Evolutionary conservation across 2,329 filamentous ascomycete genomes (phyloP).

Genomic region (Thermothelomyces thermophilus): DNA sequence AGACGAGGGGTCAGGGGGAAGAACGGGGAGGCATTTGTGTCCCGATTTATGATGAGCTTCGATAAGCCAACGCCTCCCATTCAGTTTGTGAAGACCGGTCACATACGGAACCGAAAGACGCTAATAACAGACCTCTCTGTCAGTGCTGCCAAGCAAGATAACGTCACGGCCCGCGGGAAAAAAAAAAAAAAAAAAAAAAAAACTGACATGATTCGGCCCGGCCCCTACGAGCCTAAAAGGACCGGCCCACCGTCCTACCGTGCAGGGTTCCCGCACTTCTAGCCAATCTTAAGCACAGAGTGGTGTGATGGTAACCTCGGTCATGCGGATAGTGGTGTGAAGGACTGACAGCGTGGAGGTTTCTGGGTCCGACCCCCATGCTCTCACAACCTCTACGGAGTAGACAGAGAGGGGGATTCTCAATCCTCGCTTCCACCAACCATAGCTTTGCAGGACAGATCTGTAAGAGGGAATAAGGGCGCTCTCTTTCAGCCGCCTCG

Average conservation of each 20-base stretch:
- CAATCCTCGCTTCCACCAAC: not conserved
- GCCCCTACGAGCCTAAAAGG: not conserved
- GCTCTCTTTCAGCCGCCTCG: too few species aligned
- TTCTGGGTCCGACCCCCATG: too few species aligned
- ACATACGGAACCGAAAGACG: not conserved
- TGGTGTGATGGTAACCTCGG: not conserved
- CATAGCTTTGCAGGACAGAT: not conserved
- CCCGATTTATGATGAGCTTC: too few species aligned
- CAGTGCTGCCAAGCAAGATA: not conserved
- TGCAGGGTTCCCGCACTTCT: not conserved
- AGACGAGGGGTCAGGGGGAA: too few species aligned
- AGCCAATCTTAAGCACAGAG: not conserved
- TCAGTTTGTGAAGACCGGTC: too few species aligned
- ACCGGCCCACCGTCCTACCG: not conserved
- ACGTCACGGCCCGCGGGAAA: not conserved
- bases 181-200: not conserved
- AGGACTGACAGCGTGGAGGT: not conserved
- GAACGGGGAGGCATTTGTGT: too few species aligned
- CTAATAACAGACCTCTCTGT: not conserved
- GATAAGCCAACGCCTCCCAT: too few species aligned
- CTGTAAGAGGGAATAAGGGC: not conserved
- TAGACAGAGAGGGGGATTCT: not conserved
- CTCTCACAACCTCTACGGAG: too few species aligned
- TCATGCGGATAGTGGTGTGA: not conserved
- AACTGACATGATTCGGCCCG: slow-evolving; percentile 1